These are phyloP conservation scores for Cercospora janseana DNA, from an alignment of 2,329 filamentous ascomycete genomes.

Conservation along the genomic window DNA sequence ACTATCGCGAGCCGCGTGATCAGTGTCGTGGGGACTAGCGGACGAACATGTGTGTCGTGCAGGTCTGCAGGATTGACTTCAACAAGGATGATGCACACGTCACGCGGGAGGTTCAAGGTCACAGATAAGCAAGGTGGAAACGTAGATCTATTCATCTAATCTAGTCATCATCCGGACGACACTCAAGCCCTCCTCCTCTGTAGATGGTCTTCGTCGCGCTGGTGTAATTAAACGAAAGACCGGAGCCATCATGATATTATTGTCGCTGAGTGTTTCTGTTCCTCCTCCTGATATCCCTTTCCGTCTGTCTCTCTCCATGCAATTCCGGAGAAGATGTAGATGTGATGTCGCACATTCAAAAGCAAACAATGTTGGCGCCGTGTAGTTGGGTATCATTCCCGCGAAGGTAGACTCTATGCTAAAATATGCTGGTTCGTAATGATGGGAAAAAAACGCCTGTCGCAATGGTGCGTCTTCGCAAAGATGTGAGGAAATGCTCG, in stretches of 20 bases:
- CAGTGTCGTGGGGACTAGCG: too few relatives aligned
- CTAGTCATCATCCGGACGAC: constrained; percentile 4
- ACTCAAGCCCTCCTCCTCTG: constrained; percentile 1
- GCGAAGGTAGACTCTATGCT: constrained; percentile 29
- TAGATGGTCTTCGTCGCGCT: constrained; percentile 1
- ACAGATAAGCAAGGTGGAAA: constrained; percentile 1
- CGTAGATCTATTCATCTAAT: constrained; percentile 5
- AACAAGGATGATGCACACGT: constrained; percentile 1
- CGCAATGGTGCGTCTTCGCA: constrained; percentile 26
- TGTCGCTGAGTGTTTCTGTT: background rate
- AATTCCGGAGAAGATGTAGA: constrained; percentile 1
- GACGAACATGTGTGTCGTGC: too few relatives aligned
- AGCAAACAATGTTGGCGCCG: background rate
- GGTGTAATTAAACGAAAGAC: constrained; percentile 1
- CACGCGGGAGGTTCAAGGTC: background rate
- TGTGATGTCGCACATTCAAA: background rate
- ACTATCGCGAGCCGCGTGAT: too few relatives aligned
- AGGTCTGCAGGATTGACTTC: too few relatives aligned
- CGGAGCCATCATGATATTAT: background rate
- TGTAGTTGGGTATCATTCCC: constrained; percentile 20
- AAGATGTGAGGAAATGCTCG: constrained; percentile 16
- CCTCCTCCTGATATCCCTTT: background rate
- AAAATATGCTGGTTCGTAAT: constrained; percentile 19
- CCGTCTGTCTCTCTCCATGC: background rate
- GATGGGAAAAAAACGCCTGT: constrained; percentile 19